phyloP scores from a whole-genome alignment of 305 asterid genomes.

The Ilex paraguariensis region DNA sequence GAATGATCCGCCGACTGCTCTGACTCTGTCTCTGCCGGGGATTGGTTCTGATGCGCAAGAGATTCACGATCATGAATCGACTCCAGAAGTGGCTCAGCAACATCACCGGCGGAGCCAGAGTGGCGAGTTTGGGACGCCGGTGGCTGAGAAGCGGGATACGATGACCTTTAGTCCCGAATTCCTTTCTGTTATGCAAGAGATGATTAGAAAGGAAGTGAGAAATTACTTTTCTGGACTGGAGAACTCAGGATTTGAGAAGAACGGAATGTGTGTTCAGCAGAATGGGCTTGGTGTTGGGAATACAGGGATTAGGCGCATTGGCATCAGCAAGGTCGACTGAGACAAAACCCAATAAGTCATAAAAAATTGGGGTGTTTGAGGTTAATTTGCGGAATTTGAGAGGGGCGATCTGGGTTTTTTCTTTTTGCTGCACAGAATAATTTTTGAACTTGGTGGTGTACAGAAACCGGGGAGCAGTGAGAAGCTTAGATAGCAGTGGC shows the following conservation, averaged over 20 bases:
- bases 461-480: too few species aligned
- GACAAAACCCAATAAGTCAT: too few species aligned
- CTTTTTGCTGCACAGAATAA: too few species aligned
- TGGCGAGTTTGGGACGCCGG: not conserved
- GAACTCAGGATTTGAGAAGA: not conserved
- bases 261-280: not conserved
- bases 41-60: not conserved
- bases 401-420: too few species aligned
- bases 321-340: too few species aligned
- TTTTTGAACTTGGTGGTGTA: too few species aligned
- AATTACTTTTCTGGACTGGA: constrained; percentile 21
- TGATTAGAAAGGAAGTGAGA: constrained; percentile 37
- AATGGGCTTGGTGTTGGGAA: too few species aligned
- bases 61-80: constrained; percentile 2
- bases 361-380: too few species aligned
- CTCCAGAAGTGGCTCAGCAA: not conserved
- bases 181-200: constrained; percentile 21
- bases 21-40: constrained; percentile 41
- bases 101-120: not conserved
- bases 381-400: too few species aligned
- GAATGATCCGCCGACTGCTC: constrained; percentile 23
- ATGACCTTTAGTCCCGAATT: constrained; percentile 25
- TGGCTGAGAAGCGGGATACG: constrained; percentile 8
- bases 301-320: too few species aligned
- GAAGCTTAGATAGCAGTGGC: too few species aligned